phyloP scores from a whole-genome alignment of 345 rosid genomes.

The Theobroma cacao region DNA sequence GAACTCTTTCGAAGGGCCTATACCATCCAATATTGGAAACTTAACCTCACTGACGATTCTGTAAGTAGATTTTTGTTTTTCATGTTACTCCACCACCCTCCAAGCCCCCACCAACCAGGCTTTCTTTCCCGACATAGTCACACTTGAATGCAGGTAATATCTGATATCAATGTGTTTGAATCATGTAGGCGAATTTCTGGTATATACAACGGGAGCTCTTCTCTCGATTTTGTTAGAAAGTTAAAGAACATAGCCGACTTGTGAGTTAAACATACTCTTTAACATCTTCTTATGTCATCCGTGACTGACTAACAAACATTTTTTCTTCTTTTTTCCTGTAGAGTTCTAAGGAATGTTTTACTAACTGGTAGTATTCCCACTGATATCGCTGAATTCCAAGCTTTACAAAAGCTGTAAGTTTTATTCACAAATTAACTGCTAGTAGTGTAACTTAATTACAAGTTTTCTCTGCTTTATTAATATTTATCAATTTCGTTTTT shows the following conservation, averaged over 20 bases:
- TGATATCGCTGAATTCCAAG: slow-evolving; percentile 20
- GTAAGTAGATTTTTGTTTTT: no score
- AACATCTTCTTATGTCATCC: background rate
- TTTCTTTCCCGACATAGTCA: no score
- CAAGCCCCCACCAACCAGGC: no score
- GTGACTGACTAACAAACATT: no score
- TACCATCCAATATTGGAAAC: slow-evolving; percentile 36
- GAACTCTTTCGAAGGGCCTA: slow-evolving; percentile 35
- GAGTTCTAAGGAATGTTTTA: slow-evolving; percentile 27
- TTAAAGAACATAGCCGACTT: slow-evolving; percentile 32
- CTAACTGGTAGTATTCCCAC: slow-evolving; percentile 25
- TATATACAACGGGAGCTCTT: slow-evolving; percentile 31
- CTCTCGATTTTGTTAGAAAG: slow-evolving; percentile 34
- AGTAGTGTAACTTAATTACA: no score
- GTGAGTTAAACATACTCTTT: slow-evolving; percentile 25
- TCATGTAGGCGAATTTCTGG: no score
- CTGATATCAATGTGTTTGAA: background rate
- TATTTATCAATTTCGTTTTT: no score
- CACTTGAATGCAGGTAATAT: no score
- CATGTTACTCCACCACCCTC: no score
- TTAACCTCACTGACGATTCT: slow-evolving; percentile 22
- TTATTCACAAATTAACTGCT: background rate
- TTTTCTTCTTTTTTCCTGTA: no score
- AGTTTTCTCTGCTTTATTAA: no score
- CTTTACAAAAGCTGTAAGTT: slow-evolving; percentile 26